Evolutionary conservation across 371 early-diverging fungal genomes (phyloP).

Genomic region (Mortierella sp.): DNA sequence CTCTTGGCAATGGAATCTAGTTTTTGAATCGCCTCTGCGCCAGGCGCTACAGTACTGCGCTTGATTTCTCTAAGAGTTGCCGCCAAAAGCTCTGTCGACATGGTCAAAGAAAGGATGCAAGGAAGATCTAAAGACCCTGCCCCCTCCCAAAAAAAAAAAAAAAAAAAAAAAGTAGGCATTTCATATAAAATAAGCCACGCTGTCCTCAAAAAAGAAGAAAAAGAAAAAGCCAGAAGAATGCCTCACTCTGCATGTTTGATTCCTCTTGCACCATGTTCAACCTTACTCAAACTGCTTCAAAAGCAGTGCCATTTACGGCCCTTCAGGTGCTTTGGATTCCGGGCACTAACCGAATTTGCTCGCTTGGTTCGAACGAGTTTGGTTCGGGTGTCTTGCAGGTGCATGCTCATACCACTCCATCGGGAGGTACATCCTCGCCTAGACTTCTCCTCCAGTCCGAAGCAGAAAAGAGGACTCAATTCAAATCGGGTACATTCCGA

Average conservation of each 20-base stretch:
- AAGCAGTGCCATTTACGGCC: slow-evolving; percentile 36
- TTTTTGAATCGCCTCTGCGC: too few relatives aligned
- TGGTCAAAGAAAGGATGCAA: too few relatives aligned
- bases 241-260: too few relatives aligned
- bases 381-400: slow-evolving; percentile 76
- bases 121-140: too few relatives aligned
- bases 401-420: slow-evolving; percentile 10
- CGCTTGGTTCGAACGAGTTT: slow-evolving; percentile 73
- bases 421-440: neutral
- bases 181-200: too few relatives aligned
- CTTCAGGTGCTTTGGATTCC: slow-evolving; percentile 74
- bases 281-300: slow-evolving; percentile 21
- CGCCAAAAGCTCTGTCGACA: too few relatives aligned
- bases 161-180: too few relatives aligned
- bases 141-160: too few relatives aligned
- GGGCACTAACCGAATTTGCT: slow-evolving; percentile 71
- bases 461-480: slow-evolving; percentile 62
- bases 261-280: neutral
- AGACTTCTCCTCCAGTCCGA: slow-evolving; percentile 49
- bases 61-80: too few relatives aligned
- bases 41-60: too few relatives aligned
- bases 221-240: too few relatives aligned
- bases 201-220: too few relatives aligned
- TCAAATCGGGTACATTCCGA: slow-evolving; percentile 75
- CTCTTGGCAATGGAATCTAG: slow-evolving; percentile 28